Base-by-base conservation (phyloP, 495 filamentous ascomycete species). In the Neurospora cerealis region DNA sequence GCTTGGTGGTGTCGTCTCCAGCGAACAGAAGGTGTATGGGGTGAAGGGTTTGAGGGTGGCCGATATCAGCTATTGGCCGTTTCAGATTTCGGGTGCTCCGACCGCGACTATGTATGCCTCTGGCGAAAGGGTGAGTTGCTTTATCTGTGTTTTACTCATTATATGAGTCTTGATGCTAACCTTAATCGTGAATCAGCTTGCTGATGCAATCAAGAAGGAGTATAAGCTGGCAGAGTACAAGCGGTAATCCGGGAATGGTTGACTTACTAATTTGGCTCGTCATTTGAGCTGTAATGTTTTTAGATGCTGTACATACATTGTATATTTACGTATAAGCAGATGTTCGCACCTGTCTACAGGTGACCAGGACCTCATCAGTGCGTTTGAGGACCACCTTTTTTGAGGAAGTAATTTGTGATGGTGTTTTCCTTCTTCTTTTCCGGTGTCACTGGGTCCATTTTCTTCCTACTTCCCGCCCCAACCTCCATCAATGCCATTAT, bases 401-500 rank as follows among this genome's bases (percentile, higher is more conserved):
- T 70, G 28, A 37, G 6, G 17, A 70, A 70, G 34, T 70, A 70
- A 32, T 70, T 70, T 1, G 39, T 38, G n/a, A 70, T 70, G 17
- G 28, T 21, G 10, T 70, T 70, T 7, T 32, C 19, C 32, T 46
- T 24, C 11, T 19, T n/a, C 34, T 38, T 40, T 42, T 13, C 39
- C 7, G 24, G 36, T 40, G 34, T 70, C 69, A 13, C 11, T 21
- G 34, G n/a, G 10, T 42, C 28, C 69, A 8, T 42, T 38, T 37
- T 70, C 39, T n/a, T 78, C 75, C 79, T 79, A 11, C 82, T 73
- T 74, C 86, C 87, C 78, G 85, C 85, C 17, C 87, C 85, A 71
- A 89, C 80, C 75, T 83, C 82, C 81, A 90, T 80, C 13, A 87
- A 71, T 13, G 78, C 76, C 82, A 88, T 85, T 19, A 89, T 78